Percentiles rank a stretch among this genome's conserved stretches.
Conservation (phyloP, 768 basidiomycete species). For the Cytidiella melzeri region DNA sequence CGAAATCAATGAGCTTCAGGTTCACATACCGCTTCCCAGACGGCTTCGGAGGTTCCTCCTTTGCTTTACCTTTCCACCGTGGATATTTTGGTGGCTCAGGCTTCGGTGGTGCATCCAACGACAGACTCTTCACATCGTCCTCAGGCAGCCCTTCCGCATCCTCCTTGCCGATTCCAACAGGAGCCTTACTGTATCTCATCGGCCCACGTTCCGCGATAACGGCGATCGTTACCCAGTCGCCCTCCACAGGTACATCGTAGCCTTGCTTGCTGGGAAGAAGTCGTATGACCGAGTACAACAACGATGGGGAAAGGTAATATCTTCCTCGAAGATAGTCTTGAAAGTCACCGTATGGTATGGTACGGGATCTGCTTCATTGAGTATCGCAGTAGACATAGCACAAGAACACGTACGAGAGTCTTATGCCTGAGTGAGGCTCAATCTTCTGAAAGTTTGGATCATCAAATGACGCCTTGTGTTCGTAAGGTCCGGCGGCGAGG, state of each 20-base stretch:
- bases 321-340: constrained; percentile 77
- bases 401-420: constrained; percentile 61
- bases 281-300: constrained; percentile 79
- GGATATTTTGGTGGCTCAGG: neutral
- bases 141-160: constrained; percentile 18
- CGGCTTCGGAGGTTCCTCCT: constrained; percentile 33
- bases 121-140: constrained; percentile 10
- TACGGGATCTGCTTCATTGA: constrained; percentile 51
- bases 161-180: constrained; percentile 40
- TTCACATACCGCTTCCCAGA: constrained; percentile 79
- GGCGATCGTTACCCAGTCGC: constrained; percentile 95
- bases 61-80: constrained; percentile 27
- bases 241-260: constrained; percentile 87
- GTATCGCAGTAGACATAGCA: neutral
- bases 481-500: constrained; percentile 69
- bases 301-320: constrained; percentile 85
- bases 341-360: constrained; percentile 66
- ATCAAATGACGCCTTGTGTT: constrained; percentile 62
- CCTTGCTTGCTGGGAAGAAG: constrained; percentile 72
- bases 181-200: constrained; percentile 65
- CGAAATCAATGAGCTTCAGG: constrained; percentile 80
- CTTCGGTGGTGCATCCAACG: constrained; percentile 4
- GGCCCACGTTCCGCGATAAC: constrained; percentile 90
- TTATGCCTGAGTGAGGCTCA: constrained; percentile 90
- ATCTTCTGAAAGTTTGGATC: constrained; percentile 73